Base-by-base conservation (phyloP, 257 asterid species). In the Solanum chaucha region DNA sequence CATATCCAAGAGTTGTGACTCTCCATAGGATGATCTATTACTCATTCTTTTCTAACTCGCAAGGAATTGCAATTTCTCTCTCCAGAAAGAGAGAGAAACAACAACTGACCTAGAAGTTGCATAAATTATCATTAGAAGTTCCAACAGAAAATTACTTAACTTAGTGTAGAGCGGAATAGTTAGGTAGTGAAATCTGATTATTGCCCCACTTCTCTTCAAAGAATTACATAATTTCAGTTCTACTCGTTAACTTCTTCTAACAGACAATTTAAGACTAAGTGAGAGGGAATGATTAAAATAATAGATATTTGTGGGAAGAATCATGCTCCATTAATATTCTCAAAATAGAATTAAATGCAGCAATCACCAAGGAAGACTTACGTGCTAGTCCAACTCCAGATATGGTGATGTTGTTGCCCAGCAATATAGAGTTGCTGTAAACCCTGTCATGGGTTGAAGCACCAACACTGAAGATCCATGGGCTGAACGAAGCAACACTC, bases 301-400 rank as follows among this genome's bases (percentile, higher is more conserved):
- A 78, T 44, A 77, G 35, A 77, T 77, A 41, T 26, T 41, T 78
- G 65, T 78, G 84, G 84, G 55, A 13, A 44, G 38, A 78, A 26
- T 44, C 84, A 78, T 8, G 41, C 55, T 78, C 65, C 84, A 46
- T 78, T 26, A 17, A 78, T 26, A 44, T 78, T 15, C 65, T 78
- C 84, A 26, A 78, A 78, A 78, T 44, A 78, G 10, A 78, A 78
- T 15, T 78, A 78, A 26, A 78, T 78, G n/a, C 22, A 78, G 32
- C 40, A 46, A 78, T 78, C 84, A 46, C 26, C 44, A 89, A 8
- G 70, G 71, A 51, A 44, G 82, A 91, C 99, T 95, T 94, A 97
- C 99, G 92, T 70, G 99, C 99, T 51, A 97, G 98, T 64, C 99
- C 99, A 88, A 96, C 99, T 90, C 99, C 99, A 4, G 93, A 58